phyloP scores from a whole-genome alignment of 108 stramenopile genomes.

The Schizochytrium sp. region DNA sequence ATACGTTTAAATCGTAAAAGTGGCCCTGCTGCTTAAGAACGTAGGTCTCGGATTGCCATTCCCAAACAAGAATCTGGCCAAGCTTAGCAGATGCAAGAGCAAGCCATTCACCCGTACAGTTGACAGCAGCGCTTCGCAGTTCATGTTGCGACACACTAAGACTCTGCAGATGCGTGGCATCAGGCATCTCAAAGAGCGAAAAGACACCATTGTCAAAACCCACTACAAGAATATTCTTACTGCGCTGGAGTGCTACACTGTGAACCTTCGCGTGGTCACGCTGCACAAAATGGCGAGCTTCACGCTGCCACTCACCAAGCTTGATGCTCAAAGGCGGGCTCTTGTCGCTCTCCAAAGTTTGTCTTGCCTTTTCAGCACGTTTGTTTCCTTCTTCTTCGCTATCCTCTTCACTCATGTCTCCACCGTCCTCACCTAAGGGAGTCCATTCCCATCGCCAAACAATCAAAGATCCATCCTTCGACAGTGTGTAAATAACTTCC shows the following conservation, averaged over 20 bases:
- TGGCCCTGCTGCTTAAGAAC: conserved; percentile 99
- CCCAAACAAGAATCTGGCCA: conserved; percentile 97
- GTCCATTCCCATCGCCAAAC: conserved; percentile 36
- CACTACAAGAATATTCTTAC: conserved; percentile 82
- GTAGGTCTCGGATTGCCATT: conserved; percentile 98
- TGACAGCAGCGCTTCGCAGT: conserved; percentile 75
- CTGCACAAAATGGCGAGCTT: conserved; percentile 83
- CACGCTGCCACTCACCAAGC: conserved; percentile 60
- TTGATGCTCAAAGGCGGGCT: conserved; percentile 37
- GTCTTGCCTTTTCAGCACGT: conserved; percentile 62
- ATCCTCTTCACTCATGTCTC: not conserved
- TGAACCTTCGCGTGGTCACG: conserved; percentile 81
- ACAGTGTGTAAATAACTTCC: conserved; percentile 65
- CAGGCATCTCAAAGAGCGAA: conserved; percentile 94
- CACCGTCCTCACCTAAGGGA: not conserved
- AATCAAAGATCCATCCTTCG: conserved; percentile 73
- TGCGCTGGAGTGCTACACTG: conserved; percentile 77
- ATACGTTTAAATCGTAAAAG: conserved; percentile 89
- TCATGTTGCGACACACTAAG: conserved; percentile 28
- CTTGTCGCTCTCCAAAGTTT: not conserved
- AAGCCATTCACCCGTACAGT: conserved; percentile 92
- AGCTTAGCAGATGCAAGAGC: conserved; percentile 91
- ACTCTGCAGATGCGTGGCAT: conserved; percentile 62
- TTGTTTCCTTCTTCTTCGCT: conserved; percentile 13
- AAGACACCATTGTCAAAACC: conserved; percentile 94